Evolutionary conservation across 2,329 filamentous ascomycete species (phyloP).

Genomic region (Metarhizium robertsii): DNA sequence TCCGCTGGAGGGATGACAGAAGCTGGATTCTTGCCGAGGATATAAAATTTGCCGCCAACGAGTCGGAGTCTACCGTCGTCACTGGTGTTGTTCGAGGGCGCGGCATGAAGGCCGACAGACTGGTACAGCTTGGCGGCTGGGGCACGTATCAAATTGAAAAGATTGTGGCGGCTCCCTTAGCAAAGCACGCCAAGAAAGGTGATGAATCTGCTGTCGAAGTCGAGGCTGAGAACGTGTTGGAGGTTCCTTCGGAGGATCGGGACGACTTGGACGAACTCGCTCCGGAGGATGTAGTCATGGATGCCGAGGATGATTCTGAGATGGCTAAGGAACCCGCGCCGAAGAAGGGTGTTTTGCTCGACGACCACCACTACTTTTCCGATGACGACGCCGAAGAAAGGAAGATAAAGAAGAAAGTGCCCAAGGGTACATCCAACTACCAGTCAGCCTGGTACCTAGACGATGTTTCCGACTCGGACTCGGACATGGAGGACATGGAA

Average conservation of each 20-base stretch:
- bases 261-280: constrained; percentile 79
- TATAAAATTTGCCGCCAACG: constrained; percentile 57
- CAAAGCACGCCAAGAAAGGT: constrained; percentile 48
- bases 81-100: constrained; percentile 82
- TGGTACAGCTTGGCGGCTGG: constrained; percentile 90
- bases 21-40: constrained; percentile 93
- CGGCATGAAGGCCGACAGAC: constrained; percentile 77
- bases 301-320: constrained; percentile 43
- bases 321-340: constrained; percentile 29
- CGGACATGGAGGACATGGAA: constrained; percentile 65
- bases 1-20: constrained; percentile 90
- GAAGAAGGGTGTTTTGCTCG: constrained; percentile 82
- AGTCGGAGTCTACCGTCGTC: constrained; percentile 57
- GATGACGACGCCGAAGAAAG: constrained; percentile 57
- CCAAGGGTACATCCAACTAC: constrained; percentile 86
- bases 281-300: constrained; percentile 76
- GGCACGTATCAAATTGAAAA: constrained; percentile 88
- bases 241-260: constrained; percentile 65
- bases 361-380: constrained; percentile 97
- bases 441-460: constrained; percentile 89
- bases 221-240: constrained; percentile 48
- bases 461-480: constrained; percentile 74
- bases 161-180: constrained; percentile 67
- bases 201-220: constrained; percentile 60
- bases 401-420: constrained; percentile 61